Percentiles rank a stretch among this genome's conserved stretches.
Evolutionary conservation across 2,329 filamentous ascomycete genomes (phyloP).

Genomic region (Beauveria pseudobassiana): DNA sequence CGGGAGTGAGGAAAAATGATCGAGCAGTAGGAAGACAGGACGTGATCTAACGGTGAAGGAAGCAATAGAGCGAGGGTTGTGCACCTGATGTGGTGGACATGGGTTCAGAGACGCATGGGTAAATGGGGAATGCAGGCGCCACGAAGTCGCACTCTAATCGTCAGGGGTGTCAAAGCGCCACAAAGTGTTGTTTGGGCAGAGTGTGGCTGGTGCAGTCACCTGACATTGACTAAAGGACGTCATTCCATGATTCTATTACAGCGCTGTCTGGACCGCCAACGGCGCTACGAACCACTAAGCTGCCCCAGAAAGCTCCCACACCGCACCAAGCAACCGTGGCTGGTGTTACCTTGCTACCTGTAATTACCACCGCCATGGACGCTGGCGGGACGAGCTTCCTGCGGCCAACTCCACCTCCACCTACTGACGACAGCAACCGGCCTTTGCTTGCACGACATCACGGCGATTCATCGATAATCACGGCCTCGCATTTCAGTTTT

Average conservation of each 20-base stretch:
- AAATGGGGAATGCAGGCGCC: conserved; percentile 1
- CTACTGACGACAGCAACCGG: conserved; percentile 10
- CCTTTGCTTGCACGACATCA: conserved; percentile 5
- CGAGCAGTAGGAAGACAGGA: background rate
- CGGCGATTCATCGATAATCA: conserved; percentile 5
- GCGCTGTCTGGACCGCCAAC: background rate
- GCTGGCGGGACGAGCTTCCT: conserved; percentile 4
- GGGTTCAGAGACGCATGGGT: conserved; percentile 1
- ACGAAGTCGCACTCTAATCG: background rate
- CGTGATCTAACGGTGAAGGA: background rate
- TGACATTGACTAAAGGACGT: conserved; percentile 16
- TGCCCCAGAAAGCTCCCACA: background rate
- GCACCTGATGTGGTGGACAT: conserved; percentile 7
- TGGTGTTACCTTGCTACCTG: background rate
- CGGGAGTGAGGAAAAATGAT: background rate
- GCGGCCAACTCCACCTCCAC: conserved; percentile 9
- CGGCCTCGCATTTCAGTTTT: background rate
- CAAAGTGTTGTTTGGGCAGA: background rate
- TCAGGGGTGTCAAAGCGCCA: background rate
- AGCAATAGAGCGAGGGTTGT: background rate
- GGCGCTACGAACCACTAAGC: conserved; percentile 9
- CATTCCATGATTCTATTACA: background rate
- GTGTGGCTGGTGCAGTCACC: conserved; percentile 26
- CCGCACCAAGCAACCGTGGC: background rate
- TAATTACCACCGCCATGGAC: background rate